Conservation (phyloP, 1,139 yeast species). For the Geotrichum klebahnii region DNA sequence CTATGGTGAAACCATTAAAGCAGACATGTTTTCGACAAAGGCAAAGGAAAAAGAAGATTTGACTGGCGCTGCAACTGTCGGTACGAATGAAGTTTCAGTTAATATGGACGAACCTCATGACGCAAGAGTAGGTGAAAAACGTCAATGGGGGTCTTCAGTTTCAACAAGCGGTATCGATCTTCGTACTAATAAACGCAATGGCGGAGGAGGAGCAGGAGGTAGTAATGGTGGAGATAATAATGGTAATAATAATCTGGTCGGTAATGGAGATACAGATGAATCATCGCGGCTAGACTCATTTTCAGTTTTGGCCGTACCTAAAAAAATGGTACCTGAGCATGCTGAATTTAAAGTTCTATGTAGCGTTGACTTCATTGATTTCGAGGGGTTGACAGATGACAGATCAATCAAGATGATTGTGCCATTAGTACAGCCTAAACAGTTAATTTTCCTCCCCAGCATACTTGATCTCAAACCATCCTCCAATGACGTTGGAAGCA, state of each 20-base stretch:
- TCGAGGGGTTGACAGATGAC: constrained; percentile 80
- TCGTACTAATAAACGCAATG: neutral
- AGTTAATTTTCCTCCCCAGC: constrained; percentile 50
- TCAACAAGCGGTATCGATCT: neutral
- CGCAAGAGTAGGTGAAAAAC: constrained; percentile 41
- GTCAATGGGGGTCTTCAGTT: constrained; percentile 38
- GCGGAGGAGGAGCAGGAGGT: constrained; percentile 4
- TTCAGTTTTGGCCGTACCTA: constrained; percentile 46
- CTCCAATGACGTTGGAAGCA: neutral
- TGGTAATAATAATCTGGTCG: constrained; percentile 28
- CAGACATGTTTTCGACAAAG: constrained; percentile 49
- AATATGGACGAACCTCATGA: constrained; percentile 24
- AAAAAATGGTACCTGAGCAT: constrained; percentile 42
- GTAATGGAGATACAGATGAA: constrained; percentile 39
- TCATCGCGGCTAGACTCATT: constrained; percentile 55
- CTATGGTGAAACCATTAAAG: constrained; percentile 70
- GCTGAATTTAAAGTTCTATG: constrained; percentile 56
- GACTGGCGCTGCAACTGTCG: neutral
- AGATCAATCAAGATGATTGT: constrained; percentile 77
- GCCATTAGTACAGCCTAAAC: constrained; percentile 74
- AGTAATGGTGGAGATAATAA: constrained; percentile 10
- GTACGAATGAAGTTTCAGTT: neutral
- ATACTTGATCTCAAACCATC: constrained; percentile 6
- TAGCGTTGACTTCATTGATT: constrained; percentile 71
- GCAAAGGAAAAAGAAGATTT: constrained; percentile 15